A percentile compares a stretch with the other conserved stretches of the same genome.
These are phyloP conservation scores for Penstemon davidsonii DNA, from an alignment of 257 asterid species.

Conservation along the genomic window DNA sequence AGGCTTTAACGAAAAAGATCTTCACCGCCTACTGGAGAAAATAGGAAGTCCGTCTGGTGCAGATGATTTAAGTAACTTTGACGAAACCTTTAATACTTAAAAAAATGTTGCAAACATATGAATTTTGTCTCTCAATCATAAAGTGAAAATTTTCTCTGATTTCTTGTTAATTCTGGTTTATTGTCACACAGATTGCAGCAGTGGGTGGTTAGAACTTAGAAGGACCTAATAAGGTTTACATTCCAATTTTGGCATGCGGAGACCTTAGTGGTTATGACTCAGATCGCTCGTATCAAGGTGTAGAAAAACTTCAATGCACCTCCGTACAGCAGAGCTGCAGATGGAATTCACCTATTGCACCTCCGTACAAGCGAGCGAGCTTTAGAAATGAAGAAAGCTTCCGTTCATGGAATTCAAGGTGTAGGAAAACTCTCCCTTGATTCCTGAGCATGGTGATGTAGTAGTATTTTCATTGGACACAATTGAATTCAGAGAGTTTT, in stretches of 20 bases:
- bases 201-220: conserved; percentile 97
- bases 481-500: not conserved
- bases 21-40: conserved; percentile 82
- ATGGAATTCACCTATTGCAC: conserved; percentile 91
- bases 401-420: conserved; percentile 60
- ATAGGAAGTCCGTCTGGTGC: conserved; percentile 96
- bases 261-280: conserved; percentile 89
- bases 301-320: too few relatives aligned
- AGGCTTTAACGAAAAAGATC: conserved; percentile 85
- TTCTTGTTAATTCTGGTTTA: not conserved
- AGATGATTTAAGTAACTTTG: conserved; percentile 68
- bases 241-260: conserved; percentile 96
- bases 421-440: conserved; percentile 60
- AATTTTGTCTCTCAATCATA: not conserved
- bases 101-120: not conserved
- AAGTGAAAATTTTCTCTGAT: too few relatives aligned
- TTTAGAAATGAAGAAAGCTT: conserved; percentile 88
- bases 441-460: conserved; percentile 37
- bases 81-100: not conserved
- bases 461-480: not conserved
- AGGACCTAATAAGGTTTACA: conserved; percentile 90
- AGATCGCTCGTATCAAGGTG: conserved; percentile 54
- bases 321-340: conserved; percentile 71
- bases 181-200: conserved; percentile 79
- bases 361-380: conserved; percentile 88